Base-by-base conservation (phyloP, 192 early-diverging fungal species). In the Dimargaris cristalligena region DNA sequence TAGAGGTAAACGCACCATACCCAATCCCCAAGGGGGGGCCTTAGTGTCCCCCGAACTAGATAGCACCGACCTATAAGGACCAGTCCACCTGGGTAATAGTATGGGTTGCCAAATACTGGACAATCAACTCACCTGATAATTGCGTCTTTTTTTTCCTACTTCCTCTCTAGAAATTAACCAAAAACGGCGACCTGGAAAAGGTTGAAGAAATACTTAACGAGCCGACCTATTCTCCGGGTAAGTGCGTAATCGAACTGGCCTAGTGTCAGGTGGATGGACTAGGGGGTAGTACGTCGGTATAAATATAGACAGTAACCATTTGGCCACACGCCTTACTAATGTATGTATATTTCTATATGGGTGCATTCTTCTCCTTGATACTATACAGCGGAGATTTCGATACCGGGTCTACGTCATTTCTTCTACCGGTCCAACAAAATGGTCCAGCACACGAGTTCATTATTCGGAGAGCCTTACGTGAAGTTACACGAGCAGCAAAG, bases 341-440 rank as follows among this genome's bases (percentile, higher is more conserved):
- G 20, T 25, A 22, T 48, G 23, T 4, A 28, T 63, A 31, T 2
- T 1, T n/a, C 28, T 34, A 6, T 30, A 23, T 38, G 26, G 9
- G 44, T 60, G 25, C 23, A 0, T 59, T 25, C 20, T 47, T 33
- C 23, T 23, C 14, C 26, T 46, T 33, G 20, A 11, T 38, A 32
- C 35, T 29, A n/a, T n/a, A 47, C 11, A 82, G 78, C 71, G 11
- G 80, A 83, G 46, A 67, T 78, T 8, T 82, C 78, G 0, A 73
- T 86, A 20, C 82, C 83, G 28, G 65, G 67, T 10, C 61, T 90
- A 10, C 76, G 82, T 10, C 89, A 91, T 64, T 88, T 88, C 63
- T 62, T 83, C 26, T 88, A 80, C 65, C 80, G 84, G 57, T 78
- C 80, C 3, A 79, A 73, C 45, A 57, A 61, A 11, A 67, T 76